Evolutionary conservation across 768 basidiomycete species (phyloP).

Genomic region (Coprinopsis strossmayeri): DNA sequence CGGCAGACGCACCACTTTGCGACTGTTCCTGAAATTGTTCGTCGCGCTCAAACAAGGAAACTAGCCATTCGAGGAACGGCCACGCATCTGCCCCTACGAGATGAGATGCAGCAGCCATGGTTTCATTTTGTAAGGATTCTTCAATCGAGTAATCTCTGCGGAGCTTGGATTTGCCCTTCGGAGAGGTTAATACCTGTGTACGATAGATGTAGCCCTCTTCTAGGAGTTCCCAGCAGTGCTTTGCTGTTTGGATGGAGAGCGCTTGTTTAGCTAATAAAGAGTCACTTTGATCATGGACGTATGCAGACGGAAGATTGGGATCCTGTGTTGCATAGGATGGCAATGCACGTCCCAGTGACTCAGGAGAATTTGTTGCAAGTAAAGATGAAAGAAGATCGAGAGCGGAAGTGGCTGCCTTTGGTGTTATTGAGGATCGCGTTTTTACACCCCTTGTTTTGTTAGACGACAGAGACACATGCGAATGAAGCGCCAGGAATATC

Average conservation of each 20-base stretch:
- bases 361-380: conserved; percentile 49
- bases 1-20: conserved; percentile 27
- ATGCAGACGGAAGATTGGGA: conserved; percentile 11
- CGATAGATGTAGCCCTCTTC: conserved; percentile 42
- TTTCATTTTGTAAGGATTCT: conserved; percentile 10
- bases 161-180: conserved; percentile 30
- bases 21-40: conserved; percentile 31
- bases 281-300: conserved; percentile 35
- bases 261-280: conserved; percentile 54
- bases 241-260: conserved; percentile 43
- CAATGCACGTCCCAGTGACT: conserved; percentile 45
- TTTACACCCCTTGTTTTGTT: conserved; percentile 29
- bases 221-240: conserved; percentile 58
- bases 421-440: conserved; percentile 32
- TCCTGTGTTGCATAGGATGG: conserved; percentile 37
- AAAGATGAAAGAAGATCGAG: conserved; percentile 50
- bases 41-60: conserved; percentile 65
- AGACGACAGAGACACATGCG: no score
- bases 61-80: conserved; percentile 64
- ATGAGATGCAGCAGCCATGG: conserved; percentile 16
- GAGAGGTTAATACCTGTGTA: conserved; percentile 19
- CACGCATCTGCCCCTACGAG: conserved; percentile 60
- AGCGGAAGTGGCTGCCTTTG: conserved; percentile 42
- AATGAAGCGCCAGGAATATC: conserved; percentile 65
- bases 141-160: conserved; percentile 16